Percentiles rank a stretch among this genome's conserved stretches.
Evolutionary conservation across 2,329 filamentous ascomycete species (phyloP).

Genomic region (Lecanicillium sp.): DNA sequence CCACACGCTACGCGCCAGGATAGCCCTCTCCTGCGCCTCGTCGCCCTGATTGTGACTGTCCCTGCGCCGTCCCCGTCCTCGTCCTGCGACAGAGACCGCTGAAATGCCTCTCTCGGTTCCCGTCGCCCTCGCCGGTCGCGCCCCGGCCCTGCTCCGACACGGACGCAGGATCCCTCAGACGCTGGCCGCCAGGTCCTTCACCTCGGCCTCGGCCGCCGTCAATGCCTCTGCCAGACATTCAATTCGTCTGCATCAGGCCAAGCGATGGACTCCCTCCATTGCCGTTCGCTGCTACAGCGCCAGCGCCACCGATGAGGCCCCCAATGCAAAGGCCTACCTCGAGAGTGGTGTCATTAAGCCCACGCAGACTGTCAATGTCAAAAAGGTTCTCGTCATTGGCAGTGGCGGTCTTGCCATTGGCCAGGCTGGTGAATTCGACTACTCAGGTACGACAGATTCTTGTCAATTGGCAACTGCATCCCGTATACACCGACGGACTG

Average conservation of each 20-base stretch:
- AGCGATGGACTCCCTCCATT: slow-evolving; percentile 44
- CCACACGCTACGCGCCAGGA: background rate
- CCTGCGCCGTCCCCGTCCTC: slow-evolving; percentile 2
- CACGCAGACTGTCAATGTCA: slow-evolving; percentile 75
- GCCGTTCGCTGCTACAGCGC: slow-evolving; percentile 37
- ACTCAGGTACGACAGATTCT: slow-evolving; percentile 68
- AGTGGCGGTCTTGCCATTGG: slow-evolving; percentile 94
- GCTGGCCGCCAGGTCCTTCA: slow-evolving; percentile 39
- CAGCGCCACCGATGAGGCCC: slow-evolving; percentile 57
- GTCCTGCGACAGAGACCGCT: slow-evolving; percentile 12
- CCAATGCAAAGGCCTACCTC: slow-evolving; percentile 80
- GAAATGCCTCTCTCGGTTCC: slow-evolving; percentile 36
- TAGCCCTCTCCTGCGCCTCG: background rate
- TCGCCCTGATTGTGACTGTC: background rate
- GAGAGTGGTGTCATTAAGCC: slow-evolving; percentile 82
- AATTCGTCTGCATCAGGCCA: slow-evolving; percentile 27
- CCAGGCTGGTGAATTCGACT: slow-evolving; percentile 97
- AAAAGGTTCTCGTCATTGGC: slow-evolving; percentile 95
- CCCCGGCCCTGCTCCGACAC: slow-evolving; percentile 52
- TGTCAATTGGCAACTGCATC: slow-evolving; percentile 4
- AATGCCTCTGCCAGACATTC: slow-evolving; percentile 29
- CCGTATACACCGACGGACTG: no score
- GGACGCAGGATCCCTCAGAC: slow-evolving; percentile 43
- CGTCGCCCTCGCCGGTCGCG: slow-evolving; percentile 46
- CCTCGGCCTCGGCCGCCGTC: slow-evolving; percentile 28